Base-by-base conservation (phyloP, 169 alveolate genomes). In the Cryptosporidium meleagridis region DNA sequence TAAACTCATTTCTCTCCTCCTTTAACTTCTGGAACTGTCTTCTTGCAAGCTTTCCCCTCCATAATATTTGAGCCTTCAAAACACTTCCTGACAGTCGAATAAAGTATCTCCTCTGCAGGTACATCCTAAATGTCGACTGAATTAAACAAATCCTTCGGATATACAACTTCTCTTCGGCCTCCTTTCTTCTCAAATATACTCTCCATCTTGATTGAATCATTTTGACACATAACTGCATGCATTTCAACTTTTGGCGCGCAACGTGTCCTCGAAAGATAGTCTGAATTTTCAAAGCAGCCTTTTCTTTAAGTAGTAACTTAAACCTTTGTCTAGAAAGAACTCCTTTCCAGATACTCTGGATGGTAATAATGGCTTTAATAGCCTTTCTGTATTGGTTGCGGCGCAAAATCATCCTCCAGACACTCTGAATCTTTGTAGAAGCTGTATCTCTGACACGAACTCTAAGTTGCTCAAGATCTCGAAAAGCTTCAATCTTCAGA, bases 31-130 rank as follows among this genome's bases (percentile, higher is more conserved):
- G 73, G 75, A 91, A 75, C 89, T 85, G 87, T 44, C 95, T 92
- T 33, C 95, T 75, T 0, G 98, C 98, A 58, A 93, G 62, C 35
- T 70, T 85, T 1, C 95, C 91, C 48, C 95, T 87, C 96, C 96
- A 94, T 29, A 87, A 91, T 12, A 89, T 75, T 55, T 95, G 97
- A 1, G 95, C 94, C 80, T 91, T 84, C 39, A 85, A 51, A 3
- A 93, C 91, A 29, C 96, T 91, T 37, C 39, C 67, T 62, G 73
- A 87, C 75, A 95, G 85, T 10, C 75, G 71, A 55, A 23, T 48
- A 72, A 86, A 94, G 70, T 70, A 69, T 23, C 44, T 55, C 33
- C 94, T 73, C 68, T 94, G 93, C 73, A 67, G 59, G 51, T 91
- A 85, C 62, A 91, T 87, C 75, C 86, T 89, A 92, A 95, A 94